Evolutionary conservation across 2,329 filamentous ascomycete genomes (phyloP).

Genomic region (Berkeleyomyces rouxiae): DNA sequence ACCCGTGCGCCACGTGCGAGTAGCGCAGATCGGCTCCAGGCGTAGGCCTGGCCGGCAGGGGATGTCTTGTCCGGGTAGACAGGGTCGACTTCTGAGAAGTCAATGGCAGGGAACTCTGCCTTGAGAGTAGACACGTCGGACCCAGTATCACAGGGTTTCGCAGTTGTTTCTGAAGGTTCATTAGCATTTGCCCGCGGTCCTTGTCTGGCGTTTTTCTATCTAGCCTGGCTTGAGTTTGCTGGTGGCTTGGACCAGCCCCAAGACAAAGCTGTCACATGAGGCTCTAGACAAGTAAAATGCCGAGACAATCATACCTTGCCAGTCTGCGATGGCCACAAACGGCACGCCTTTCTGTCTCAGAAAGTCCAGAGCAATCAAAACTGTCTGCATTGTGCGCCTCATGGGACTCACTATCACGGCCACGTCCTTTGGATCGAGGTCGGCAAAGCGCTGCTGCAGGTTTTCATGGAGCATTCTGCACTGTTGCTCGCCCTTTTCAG

Average conservation of each 20-base stretch:
- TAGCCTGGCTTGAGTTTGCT: neutral
- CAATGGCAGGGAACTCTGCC: conserved; percentile 35
- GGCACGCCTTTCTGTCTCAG: conserved; percentile 36
- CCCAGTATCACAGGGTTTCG: conserved; percentile 45
- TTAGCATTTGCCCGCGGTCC: neutral
- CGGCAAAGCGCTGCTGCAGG: conserved; percentile 25
- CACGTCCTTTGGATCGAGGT: conserved; percentile 21
- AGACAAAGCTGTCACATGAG: neutral
- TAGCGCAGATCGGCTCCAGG: conserved; percentile 35
- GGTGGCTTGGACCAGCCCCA: neutral
- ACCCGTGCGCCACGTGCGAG: conserved; percentile 36
- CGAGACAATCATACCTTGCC: conserved; percentile 37
- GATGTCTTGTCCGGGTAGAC: conserved; percentile 47
- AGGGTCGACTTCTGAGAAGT: conserved; percentile 40
- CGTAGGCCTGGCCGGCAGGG: conserved; percentile 29
- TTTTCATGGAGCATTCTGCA: conserved; percentile 28
- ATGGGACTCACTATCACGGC: conserved; percentile 48
- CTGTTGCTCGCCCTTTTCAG: conserved; percentile 32
- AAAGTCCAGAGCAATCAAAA: conserved; percentile 39
- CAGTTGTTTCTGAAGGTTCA: conserved; percentile 31
- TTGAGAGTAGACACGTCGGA: conserved; percentile 27
- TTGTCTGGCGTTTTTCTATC: neutral
- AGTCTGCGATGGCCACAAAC: conserved; percentile 41
- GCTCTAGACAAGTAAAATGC: neutral
- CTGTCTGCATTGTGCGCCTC: conserved; percentile 48